phyloP scores from a whole-genome alignment of 1,284 basidiomycete species.

The Ustilago curta region DNA sequence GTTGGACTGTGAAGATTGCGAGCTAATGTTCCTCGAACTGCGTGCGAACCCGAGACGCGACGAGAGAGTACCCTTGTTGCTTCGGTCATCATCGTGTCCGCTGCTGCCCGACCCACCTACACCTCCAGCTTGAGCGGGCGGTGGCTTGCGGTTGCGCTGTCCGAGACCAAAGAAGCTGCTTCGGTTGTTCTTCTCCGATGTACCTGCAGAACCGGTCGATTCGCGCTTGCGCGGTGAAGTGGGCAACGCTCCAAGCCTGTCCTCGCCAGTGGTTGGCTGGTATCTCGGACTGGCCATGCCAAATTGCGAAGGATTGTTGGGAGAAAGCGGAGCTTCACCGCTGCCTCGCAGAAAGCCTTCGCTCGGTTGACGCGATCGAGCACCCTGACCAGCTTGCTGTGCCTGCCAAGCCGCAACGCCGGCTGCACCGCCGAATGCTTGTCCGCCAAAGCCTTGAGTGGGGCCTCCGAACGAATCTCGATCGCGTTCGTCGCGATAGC shows the following conservation, averaged over 20 bases:
- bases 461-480: conserved; percentile 32
- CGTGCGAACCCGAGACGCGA: conserved; percentile 57
- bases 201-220: conserved; percentile 40
- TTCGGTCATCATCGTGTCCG: conserved; percentile 37
- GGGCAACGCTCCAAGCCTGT: conserved; percentile 47
- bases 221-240: conserved; percentile 56
- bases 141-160: conserved; percentile 55
- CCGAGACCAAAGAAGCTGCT: conserved; percentile 61
- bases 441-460: conserved; percentile 13
- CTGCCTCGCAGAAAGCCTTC: conserved; percentile 37
- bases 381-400: conserved; percentile 47
- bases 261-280: conserved; percentile 27
- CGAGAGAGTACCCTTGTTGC: conserved; percentile 54
- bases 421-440: conserved; percentile 33
- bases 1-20: conserved; percentile 40
- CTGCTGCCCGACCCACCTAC: conserved; percentile 17
- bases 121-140: conserved; percentile 29
- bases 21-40: conserved; percentile 39
- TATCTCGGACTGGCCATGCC: conserved; percentile 30
- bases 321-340: conserved; percentile 38
- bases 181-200: conserved; percentile 45
- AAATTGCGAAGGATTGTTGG: conserved; percentile 25
- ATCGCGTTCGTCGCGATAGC: conserved; percentile 32
- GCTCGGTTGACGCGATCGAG: conserved; percentile 28
- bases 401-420: conserved; percentile 54